Base-by-base conservation (phyloP, 192 early-diverging fungal genomes). In the Backusella morwellensis region DNA sequence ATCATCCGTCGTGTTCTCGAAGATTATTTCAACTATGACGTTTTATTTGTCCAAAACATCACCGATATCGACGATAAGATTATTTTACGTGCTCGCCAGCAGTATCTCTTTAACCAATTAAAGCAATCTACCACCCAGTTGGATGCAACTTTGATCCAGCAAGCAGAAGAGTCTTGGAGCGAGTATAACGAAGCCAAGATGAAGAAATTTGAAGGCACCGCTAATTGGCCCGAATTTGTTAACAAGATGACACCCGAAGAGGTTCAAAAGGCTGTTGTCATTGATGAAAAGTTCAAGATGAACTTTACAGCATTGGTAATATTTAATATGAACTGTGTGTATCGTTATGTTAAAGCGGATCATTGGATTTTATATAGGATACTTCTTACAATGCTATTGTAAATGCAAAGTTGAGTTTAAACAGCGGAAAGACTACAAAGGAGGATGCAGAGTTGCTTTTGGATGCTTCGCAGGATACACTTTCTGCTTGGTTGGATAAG, bases 31-130 rank as follows among this genome's bases (percentile, higher is more conserved):
- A 89, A 89, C 70, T 99, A 97, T 84, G 92, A 99, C 71, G 93
- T 99, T 54, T 85, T 90, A 50, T 93, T 94, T 83, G 96, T 99
- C 29, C 96, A 98, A 90, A 99, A 99, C 81, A 92, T 99, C 63
- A 99, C 98, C 35, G 98, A 99, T 79, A 95, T 99, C 80, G 98
- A 99, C 81, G 98, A 99, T 81, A 99, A 99, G 92, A 96, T 99
- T 77, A 99, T 99, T 77, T 75, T 93, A 59, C 91, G 91, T 23
- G 94, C 96, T 54, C 92, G 97, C n/a, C 93, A 96, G 52, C 91
- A 92, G 72, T 86, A 94, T 78, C 85, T 99, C 41, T 90, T 91
- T 84, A 76, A 84, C 73, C 79, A 91, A 79, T 90, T 88, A 42
- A 85, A 89, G 77, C 67, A 72, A 52, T 41, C 77, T 19, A 77